Conservation (phyloP, 495 filamentous ascomycete genomes). For the Acidomyces sp. region DNA sequence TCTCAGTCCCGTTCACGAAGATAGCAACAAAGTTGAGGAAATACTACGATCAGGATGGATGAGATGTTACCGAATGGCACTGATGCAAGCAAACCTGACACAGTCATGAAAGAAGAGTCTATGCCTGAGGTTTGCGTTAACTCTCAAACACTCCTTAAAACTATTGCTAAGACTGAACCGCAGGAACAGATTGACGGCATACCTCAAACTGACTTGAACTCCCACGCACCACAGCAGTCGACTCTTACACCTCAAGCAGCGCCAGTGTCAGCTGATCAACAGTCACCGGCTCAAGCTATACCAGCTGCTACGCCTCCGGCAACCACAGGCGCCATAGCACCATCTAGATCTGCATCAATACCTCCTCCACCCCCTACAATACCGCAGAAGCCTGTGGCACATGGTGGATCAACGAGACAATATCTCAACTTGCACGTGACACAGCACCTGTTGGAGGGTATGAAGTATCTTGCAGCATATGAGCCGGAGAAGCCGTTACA, state of each 20-base stretch:
- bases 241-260: too few relatives aligned
- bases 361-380: slow-evolving; percentile 24
- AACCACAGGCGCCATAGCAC: slow-evolving; percentile 25
- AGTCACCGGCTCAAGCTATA: neutral
- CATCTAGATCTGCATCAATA: slow-evolving; percentile 22
- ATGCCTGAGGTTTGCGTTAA: neutral
- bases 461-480: slow-evolving; percentile 75
- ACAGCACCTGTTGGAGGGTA: slow-evolving; percentile 70
- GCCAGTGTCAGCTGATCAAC: too few relatives aligned
- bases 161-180: too few relatives aligned
- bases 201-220: too few relatives aligned
- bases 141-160: too few relatives aligned
- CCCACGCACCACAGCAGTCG: too few relatives aligned
- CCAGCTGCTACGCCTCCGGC: slow-evolving; percentile 19
- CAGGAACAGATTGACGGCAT: too few relatives aligned
- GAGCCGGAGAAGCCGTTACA: slow-evolving; percentile 83
- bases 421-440: slow-evolving; percentile 88
- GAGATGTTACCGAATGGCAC: slow-evolving; percentile 6
- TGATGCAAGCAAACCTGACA: neutral
- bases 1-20: too few relatives aligned
- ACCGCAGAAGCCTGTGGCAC: slow-evolving; percentile 30
- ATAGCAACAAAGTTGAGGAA: too few relatives aligned
- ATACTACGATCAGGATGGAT: slow-evolving; percentile 6
- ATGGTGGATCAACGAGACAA: slow-evolving; percentile 73
- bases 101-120: slow-evolving; percentile 16